Conservation (phyloP, 208 protist species). For the Plasmodiophora brassicae region DNA sequence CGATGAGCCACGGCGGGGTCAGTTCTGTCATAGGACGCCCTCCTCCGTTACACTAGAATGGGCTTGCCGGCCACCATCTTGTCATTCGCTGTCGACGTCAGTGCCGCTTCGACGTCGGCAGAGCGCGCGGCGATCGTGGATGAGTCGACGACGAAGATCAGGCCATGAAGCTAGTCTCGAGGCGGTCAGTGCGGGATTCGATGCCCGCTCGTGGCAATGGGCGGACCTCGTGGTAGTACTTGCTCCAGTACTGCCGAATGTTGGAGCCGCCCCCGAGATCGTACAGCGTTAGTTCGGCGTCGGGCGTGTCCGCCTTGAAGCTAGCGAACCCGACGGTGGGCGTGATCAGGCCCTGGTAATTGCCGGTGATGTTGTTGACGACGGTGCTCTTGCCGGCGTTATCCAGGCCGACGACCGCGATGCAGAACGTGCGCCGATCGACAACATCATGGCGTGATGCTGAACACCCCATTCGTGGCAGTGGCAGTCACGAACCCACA, state of each 20-base stretch:
- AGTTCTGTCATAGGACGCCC: not conserved
- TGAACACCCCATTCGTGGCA: no score
- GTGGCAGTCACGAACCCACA: no score
- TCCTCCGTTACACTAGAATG: not conserved
- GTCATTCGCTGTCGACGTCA: not conserved
- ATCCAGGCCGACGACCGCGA: not conserved
- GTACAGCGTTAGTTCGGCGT: not conserved
- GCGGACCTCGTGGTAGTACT: conserved; percentile 25
- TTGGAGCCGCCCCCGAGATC: conserved; percentile 1
- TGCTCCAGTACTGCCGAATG: not conserved
- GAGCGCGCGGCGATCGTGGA: not conserved
- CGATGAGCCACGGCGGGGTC: not conserved
- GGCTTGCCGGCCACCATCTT: not conserved
- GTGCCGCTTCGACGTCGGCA: not conserved
- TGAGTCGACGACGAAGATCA: not conserved
- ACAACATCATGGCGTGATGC: no score
- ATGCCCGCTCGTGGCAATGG: not conserved
- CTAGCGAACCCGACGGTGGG: not conserved
- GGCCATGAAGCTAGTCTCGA: not conserved
- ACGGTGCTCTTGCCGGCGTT: not conserved
- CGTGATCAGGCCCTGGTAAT: not conserved
- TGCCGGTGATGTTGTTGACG: not conserved
- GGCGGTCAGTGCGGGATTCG: not conserved
- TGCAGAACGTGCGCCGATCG: no score
- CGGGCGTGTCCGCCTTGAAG: not conserved